Percentiles rank a stretch among this genome's conserved stretches.
Evolutionary conservation across 148 eudicot species (phyloP).

Genomic region (Hydrangea macrophylla): DNA sequence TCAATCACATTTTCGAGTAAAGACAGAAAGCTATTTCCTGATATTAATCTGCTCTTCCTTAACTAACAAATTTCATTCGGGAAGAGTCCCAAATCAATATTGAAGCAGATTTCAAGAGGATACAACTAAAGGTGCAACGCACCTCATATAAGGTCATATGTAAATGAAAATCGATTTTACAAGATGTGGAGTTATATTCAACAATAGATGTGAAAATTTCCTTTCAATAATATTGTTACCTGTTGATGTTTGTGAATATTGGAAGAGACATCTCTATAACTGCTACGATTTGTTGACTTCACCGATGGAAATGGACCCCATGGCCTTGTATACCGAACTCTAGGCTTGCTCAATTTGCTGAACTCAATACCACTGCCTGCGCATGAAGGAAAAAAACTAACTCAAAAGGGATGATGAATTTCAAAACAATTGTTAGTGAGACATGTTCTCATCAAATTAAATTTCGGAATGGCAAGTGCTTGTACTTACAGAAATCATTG

Average conservation of each 20-base stretch:
- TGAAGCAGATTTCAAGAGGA: no score
- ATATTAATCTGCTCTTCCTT: no score
- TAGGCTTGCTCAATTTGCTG: constrained; percentile 66
- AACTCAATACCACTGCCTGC: constrained; percentile 50
- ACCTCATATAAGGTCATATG: no score
- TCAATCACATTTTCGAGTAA: no score
- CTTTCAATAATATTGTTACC: constrained; percentile 27
- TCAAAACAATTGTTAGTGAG: neutral
- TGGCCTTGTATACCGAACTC: constrained; percentile 54
- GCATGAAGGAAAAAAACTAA: neutral
- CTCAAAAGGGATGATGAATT: neutral
- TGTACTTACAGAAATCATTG: constrained; percentile 63
- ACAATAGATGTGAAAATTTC: neutral
- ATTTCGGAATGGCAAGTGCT: neutral
- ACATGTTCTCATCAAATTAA: neutral
- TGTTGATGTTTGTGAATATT: constrained; percentile 35
- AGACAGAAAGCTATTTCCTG: no score
- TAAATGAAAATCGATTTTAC: neutral
- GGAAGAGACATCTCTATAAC: constrained; percentile 46
- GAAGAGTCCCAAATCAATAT: no score
- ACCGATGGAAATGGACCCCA: constrained; percentile 55
- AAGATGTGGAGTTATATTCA: neutral
- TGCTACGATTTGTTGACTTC: constrained; percentile 38
- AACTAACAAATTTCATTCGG: no score
- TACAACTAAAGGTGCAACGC: no score